Percentiles rank a stretch among this genome's conserved stretches.
These are phyloP conservation scores for Claviceps purpurea DNA, from an alignment of 2,329 filamentous ascomycete species.

Conservation along the genomic window DNA sequence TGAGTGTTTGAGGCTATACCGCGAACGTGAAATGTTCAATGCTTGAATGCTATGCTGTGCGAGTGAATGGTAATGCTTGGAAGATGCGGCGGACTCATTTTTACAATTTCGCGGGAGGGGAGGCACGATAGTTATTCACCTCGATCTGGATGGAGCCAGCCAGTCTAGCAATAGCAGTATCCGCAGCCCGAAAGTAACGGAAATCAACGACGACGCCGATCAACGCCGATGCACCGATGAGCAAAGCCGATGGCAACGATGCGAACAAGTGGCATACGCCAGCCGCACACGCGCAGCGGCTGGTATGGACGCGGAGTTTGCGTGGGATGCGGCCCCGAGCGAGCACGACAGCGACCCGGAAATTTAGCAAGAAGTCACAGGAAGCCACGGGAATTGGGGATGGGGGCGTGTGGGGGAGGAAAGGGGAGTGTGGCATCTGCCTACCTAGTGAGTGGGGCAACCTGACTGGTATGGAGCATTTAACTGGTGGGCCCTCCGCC, in stretches of 20 bases:
- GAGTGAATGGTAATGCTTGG: too few species aligned
- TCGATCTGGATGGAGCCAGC: slow-evolving; percentile 7
- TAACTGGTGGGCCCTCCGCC: too few species aligned
- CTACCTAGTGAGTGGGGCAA: too few species aligned
- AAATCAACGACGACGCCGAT: slow-evolving; percentile 7
- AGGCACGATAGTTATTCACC: slow-evolving; percentile 4
- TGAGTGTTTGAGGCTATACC: not conserved
- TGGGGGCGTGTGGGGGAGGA: slow-evolving; percentile 8
- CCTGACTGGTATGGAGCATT: too few species aligned
- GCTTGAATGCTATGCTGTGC: too few species aligned
- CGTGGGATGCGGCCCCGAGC: slow-evolving; percentile 18
- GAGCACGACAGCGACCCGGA: slow-evolving; percentile 8
- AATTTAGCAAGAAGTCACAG: slow-evolving; percentile 1
- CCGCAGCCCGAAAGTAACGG: not conserved
- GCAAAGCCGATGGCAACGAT: slow-evolving; percentile 8
- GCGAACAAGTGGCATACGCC: too few species aligned
- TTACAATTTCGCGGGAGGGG: not conserved
- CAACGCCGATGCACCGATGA: slow-evolving; percentile 7
- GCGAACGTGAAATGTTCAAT: too few species aligned
- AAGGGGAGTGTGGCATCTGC: not conserved
- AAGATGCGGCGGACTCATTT: too few species aligned
- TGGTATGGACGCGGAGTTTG: slow-evolving; percentile 16
- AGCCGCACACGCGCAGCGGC: too few species aligned
- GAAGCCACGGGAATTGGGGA: too few species aligned
- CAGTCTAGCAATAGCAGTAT: not conserved